Base-by-base conservation (phyloP, 805 yeast species). In the Pichia nanzhaoensis region DNA sequence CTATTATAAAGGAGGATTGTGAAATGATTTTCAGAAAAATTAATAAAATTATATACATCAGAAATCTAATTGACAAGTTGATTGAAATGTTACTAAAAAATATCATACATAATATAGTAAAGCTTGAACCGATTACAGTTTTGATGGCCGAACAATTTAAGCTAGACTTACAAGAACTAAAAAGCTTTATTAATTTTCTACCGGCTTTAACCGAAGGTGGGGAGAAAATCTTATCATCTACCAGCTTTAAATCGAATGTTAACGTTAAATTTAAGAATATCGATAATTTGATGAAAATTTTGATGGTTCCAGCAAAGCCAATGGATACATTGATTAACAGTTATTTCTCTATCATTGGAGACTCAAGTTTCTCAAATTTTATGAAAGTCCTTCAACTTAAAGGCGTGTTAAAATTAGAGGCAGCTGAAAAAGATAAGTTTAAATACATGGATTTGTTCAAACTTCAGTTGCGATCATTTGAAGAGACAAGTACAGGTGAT, bases 121-220 rank as follows among this genome's bases (percentile, higher is more conserved):
- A 72, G 42, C 67, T 85, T 31, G 80, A 77, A 44, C 95, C 96
- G 0, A 65, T 78, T n/a, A 69, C 80, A 2, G 85, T 81, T 34
- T 68, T 79, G 12, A 74, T 73, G 55, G 84, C 91, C 3, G 96
- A 90, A 60, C 97, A 91, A 60, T 69, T 91, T 56, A 66, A 82
- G 34, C 66, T 84, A 19, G 99, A 91, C 64, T 57, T 84, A 2
- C 80, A 81, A 34, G 70, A 75, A 8, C 60, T 91, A 55, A 84
- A 83, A 55, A 68, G 70, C 22, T 67, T 75, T 22, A 70, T 86
- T 34, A 41, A 69, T 2, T 60, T 57, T 17, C 66, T 78, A 13
- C 78, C 80, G 3, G 72, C 73, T 46, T 67, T 74, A 19, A 70
- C 69, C 24, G 62, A 57, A 35, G 67, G 68, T 40, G 62, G 63